Evolutionary conservation across 2,329 filamentous ascomycete genomes (phyloP).

Genomic region (Achaetomium macrosporum): DNA sequence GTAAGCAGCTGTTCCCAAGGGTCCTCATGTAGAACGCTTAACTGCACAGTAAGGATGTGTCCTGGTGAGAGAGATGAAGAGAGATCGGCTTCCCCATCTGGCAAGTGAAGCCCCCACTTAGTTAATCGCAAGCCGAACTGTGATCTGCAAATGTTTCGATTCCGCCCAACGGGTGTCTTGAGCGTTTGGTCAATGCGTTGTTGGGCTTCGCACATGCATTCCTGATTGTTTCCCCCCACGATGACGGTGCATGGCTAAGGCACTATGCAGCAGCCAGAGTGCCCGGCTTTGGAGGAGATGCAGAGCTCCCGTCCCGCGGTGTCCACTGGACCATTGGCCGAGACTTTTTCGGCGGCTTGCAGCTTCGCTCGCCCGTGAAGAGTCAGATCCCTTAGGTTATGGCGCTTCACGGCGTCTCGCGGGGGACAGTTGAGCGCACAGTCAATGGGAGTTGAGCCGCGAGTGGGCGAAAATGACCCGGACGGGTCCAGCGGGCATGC

Average conservation of each 20-base stretch:
- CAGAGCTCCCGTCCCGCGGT: neutral
- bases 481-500: neutral
- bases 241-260: no score
- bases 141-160: no score
- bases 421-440: neutral
- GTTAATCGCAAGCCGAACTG: no score
- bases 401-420: conserved; percentile 6
- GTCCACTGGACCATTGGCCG: conserved; percentile 5
- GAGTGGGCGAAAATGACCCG: neutral
- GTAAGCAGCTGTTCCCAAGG: conserved; percentile 14
- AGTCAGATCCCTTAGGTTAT: neutral
- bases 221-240: neutral
- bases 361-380: conserved; percentile 1
- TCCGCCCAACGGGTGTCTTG: no score
- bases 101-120: no score
- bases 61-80: neutral
- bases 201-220: neutral
- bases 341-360: neutral
- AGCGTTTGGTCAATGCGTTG: neutral
- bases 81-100: neutral
- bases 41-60: neutral
- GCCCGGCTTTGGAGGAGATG: conserved; percentile 6
- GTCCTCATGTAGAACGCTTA: conserved; percentile 2
- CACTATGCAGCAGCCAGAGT: neutral
- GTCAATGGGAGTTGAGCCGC: neutral